Evolutionary conservation across 176 grass and related monocot genomes (phyloP), one percentile per base, ranked within the genome.

Genomic region (Eleusine coracana): DNA sequence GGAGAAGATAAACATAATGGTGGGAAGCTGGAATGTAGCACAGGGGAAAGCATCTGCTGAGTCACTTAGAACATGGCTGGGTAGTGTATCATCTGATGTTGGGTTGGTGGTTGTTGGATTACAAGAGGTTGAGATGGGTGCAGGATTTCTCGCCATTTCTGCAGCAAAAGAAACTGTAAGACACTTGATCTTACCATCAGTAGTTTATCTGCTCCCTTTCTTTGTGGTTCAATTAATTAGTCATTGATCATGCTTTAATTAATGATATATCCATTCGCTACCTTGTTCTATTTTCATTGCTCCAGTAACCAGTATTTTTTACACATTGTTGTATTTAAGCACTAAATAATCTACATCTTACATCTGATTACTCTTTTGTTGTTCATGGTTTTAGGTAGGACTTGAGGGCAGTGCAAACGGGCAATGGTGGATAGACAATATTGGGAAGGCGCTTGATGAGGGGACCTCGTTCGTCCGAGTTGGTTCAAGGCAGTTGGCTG

Each of bases 91-190:
- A 86, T 91, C 85, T 73, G 93, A 95, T 85, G 96, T 93, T 84
- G 96, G 91, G 59, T 70, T 99, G 52, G 85, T 99, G 31, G 93
- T 99, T 44, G 87, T 99, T 83, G 96, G 96, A 70, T 90, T 99
- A 78, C 96, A 99, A 79, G 96, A 99, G 91, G 96, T 99, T 45
- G 96, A 99, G 87, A 99, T 99, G 96, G 96, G 96, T 68, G 96
- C 96, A 29, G 96, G 96, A 39, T 93, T 99, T 92, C 93, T 99
- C 36, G 96, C 96, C 72, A 96, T 96, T 87, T 90, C 93, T 86
- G 96, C 96, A 23, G 96, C 93, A 75, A 99, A 99, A 90, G 96
- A 99, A 93, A 93, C 93, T 90, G 96, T 99, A 91, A 87, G 88
- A 78, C 74, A 74, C 82, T 85, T 88, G 68, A 86, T 45, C 77